phyloP scores from a whole-genome alignment of 2,329 filamentous ascomycete species.

The Xylaria sp. region DNA sequence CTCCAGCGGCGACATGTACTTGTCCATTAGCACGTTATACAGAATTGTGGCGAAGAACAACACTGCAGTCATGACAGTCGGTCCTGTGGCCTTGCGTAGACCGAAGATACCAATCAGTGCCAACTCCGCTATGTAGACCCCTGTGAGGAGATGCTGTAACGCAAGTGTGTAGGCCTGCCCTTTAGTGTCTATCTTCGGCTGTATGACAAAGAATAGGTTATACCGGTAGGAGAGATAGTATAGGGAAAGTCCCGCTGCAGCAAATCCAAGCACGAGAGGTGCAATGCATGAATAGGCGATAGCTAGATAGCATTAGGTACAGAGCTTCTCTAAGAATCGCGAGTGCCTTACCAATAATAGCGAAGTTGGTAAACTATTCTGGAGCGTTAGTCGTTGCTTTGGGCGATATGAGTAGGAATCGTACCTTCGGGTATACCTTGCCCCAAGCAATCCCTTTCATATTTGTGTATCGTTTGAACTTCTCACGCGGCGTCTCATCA shows the following conservation, averaged over 20 bases:
- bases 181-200: slow-evolving; percentile 77
- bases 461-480: slow-evolving; percentile 71
- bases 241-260: slow-evolving; percentile 72
- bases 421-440: slow-evolving; percentile 69
- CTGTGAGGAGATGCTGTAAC: slow-evolving; percentile 76
- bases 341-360: slow-evolving; percentile 46
- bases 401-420: neutral
- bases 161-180: slow-evolving; percentile 76
- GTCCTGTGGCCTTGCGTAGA: slow-evolving; percentile 66
- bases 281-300: slow-evolving; percentile 81
- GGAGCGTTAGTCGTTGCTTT: slow-evolving; percentile 21
- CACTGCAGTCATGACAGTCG: slow-evolving; percentile 69
- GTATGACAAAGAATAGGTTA: slow-evolving; percentile 77
- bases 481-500: slow-evolving; percentile 76
- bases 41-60: slow-evolving; percentile 69
- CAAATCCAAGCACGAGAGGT: slow-evolving; percentile 76
- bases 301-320: slow-evolving; percentile 39
- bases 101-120: slow-evolving; percentile 77
- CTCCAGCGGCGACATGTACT: slow-evolving; percentile 48
- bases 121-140: slow-evolving; percentile 75
- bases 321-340: neutral
- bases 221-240: slow-evolving; percentile 82
- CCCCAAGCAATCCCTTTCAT: slow-evolving; percentile 73
- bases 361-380: slow-evolving; percentile 49
- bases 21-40: slow-evolving; percentile 63